Base-by-base conservation (phyloP, 768 basidiomycete genomes). In the Lyophyllum shimeji region DNA sequence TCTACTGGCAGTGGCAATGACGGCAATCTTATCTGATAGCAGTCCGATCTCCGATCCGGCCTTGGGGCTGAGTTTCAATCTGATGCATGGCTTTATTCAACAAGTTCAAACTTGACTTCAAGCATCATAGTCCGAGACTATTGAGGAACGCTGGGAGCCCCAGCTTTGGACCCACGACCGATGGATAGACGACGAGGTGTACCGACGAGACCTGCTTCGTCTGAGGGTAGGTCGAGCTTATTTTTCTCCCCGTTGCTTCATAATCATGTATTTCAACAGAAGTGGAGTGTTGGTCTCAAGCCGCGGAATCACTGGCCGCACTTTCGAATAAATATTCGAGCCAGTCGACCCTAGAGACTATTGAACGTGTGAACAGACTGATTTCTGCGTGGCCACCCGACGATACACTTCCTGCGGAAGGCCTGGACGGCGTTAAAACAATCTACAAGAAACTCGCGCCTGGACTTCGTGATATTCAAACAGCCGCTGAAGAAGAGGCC, bases 241-340 rank as follows among this genome's bases (percentile, higher is more conserved):
- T 59, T 62, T 53, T 54, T 68, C 52, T 44, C 33, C 52, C 40
- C 13, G 25, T 27, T 29, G 7, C 29, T 23, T 56, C 33, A 21
- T 46, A 23, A 50, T 42, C 18, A 34, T 27, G 21, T 29, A 56
- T 61, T 56, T 59, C 59, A 53, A 51, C 71, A 93, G 90, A 92
- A 75, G 73, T 89, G 59, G 84, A 89, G 53, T 87, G 78, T 64
- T 93, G 90, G 90, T 77, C 83, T 47, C 86, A 84, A 69, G 85
- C 87, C 31, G 76, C 82, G 27, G 73, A 77, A 52, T 82, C 86
- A 31, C 70, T 93, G 55, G 79, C 73, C 60, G 70, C 74, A 18
- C 74, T 90, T 34, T 80, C 84, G 13, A 73, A 70, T 54, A 74
- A 83, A 59, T 86, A 82, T 67, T 69, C 78, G 11, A 82, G 75